Percentiles rank a stretch among this genome's conserved stretches.
Evolutionary conservation across 2,329 filamentous ascomycete species (phyloP).

Genomic region (Tolypocladium ophioglossoides): DNA sequence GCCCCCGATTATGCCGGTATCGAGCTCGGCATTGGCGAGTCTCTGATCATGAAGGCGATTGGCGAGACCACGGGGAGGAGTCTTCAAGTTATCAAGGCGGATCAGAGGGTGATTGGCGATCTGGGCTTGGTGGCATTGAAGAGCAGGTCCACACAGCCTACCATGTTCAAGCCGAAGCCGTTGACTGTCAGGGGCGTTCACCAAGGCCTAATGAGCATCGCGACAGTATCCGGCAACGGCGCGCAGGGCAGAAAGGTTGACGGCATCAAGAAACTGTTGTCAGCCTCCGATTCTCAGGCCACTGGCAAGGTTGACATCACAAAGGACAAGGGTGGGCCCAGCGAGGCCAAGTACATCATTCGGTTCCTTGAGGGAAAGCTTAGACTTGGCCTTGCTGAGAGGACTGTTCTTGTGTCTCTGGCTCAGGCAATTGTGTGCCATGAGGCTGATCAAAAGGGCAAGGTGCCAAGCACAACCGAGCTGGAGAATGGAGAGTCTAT

Average conservation of each 20-base stretch:
- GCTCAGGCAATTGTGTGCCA: slow-evolving; percentile 82
- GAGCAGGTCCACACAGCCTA: slow-evolving; percentile 87
- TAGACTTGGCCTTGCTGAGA: slow-evolving; percentile 83
- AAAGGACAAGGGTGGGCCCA: slow-evolving; percentile 86
- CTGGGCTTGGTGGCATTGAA: slow-evolving; percentile 91
- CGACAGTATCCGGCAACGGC: slow-evolving; percentile 75
- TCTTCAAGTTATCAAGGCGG: slow-evolving; percentile 80
- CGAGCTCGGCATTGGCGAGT: slow-evolving; percentile 96
- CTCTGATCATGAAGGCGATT: slow-evolving; percentile 96
- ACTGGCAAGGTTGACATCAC: slow-evolving; percentile 77
- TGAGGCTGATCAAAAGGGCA: slow-evolving; percentile 61
- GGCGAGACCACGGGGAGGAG: slow-evolving; percentile 88
- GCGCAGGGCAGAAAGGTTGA: slow-evolving; percentile 87
- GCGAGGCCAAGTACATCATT: slow-evolving; percentile 89
- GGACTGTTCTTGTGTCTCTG: slow-evolving; percentile 78
- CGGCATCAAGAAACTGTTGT: slow-evolving; percentile 92
- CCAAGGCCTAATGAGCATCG: slow-evolving; percentile 78
- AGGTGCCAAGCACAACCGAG: slow-evolving; percentile 62
- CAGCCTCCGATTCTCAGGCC: slow-evolving; percentile 67
- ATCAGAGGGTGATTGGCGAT: slow-evolving; percentile 95
- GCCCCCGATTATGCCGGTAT: slow-evolving; percentile 95
- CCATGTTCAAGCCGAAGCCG: slow-evolving; percentile 96
- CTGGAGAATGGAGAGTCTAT: slow-evolving; percentile 74
- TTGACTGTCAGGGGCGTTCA: slow-evolving; percentile 81
- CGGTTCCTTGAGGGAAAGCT: slow-evolving; percentile 92